phyloP scores from a whole-genome alignment of 2,329 filamentous ascomycete species.

The Didymella lethalis region DNA sequence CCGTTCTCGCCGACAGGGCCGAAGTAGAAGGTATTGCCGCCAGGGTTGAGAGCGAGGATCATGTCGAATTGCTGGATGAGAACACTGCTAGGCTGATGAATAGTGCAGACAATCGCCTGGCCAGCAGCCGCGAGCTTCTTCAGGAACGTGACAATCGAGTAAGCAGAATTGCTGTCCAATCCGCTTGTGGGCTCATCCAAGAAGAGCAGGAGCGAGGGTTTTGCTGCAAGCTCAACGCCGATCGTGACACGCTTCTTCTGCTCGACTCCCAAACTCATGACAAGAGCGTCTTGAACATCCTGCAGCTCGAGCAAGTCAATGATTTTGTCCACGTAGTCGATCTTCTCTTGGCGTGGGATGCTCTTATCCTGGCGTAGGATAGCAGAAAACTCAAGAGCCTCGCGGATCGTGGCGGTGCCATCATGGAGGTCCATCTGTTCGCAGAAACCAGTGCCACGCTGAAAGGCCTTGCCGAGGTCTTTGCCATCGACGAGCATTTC shows the following conservation, averaged over 20 bases:
- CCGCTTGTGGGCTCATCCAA: constrained; percentile 76
- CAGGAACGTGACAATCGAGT: constrained; percentile 72
- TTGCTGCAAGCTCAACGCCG: constrained; percentile 69
- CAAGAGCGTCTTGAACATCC: constrained; percentile 72
- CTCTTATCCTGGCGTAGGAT: constrained; percentile 67
- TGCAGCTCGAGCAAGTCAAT: constrained; percentile 71
- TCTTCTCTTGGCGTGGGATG: constrained; percentile 66
- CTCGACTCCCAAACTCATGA: constrained; percentile 71
- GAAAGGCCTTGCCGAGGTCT: constrained; percentile 65
- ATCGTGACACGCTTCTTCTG: constrained; percentile 77
- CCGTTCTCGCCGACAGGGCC: constrained; percentile 75
- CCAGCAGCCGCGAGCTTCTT: constrained; percentile 72
- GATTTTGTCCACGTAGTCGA: constrained; percentile 71
- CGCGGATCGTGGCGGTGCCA: constrained; percentile 70
- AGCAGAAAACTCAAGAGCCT: constrained; percentile 74
- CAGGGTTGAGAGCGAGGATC: constrained; percentile 73
- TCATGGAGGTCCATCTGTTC: constrained; percentile 78
- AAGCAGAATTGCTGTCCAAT: constrained; percentile 73
- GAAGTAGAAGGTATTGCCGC: constrained; percentile 77
- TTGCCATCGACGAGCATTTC: constrained; percentile 76
- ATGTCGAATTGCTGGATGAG: constrained; percentile 77
- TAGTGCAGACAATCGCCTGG: constrained; percentile 77
- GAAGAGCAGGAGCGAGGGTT: constrained; percentile 72
- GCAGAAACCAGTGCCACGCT: constrained; percentile 74
- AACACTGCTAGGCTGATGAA: constrained; percentile 74